Conservation (phyloP, 2,329 filamentous ascomycete genomes). For the Trichoderma hamatum region DNA sequence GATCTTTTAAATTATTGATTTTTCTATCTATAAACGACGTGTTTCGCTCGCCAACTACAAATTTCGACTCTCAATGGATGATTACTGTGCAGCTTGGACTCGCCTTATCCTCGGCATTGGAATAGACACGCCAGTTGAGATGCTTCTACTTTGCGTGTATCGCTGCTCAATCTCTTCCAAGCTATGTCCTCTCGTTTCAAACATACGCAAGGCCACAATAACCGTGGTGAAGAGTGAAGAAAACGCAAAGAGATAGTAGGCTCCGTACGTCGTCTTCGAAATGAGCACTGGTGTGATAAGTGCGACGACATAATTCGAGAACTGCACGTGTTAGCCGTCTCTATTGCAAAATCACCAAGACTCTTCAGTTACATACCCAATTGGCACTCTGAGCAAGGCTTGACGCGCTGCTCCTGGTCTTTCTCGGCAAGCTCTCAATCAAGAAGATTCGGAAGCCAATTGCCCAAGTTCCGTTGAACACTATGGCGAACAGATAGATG, state of each 20-base stretch:
- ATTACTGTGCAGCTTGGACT: neutral
- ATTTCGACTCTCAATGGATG: neutral
- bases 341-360: rapidly evolving
- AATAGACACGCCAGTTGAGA: neutral
- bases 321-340: constrained; percentile 30
- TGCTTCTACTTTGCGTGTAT: neutral
- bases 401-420: constrained; percentile 57
- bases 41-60: neutral
- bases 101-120: constrained; percentile 15
- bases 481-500: constrained; percentile 54
- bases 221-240: constrained; percentile 44
- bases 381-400: constrained; percentile 57
- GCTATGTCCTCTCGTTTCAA: constrained; percentile 47
- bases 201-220: constrained; percentile 46
- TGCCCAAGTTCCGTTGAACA: constrained; percentile 54
- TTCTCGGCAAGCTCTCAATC: constrained; percentile 59
- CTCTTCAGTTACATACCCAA: constrained; percentile 43
- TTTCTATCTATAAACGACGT: neutral
- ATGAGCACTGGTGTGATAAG: constrained; percentile 49
- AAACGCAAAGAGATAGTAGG: constrained; percentile 51
- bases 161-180: constrained; percentile 44
- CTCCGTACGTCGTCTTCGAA: constrained; percentile 44
- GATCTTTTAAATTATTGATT: neutral
- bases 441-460: constrained; percentile 57
- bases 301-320: constrained; percentile 51